Base-by-base conservation (phyloP, 2,329 filamentous ascomycete species). In the Juglanconis sp. region DNA sequence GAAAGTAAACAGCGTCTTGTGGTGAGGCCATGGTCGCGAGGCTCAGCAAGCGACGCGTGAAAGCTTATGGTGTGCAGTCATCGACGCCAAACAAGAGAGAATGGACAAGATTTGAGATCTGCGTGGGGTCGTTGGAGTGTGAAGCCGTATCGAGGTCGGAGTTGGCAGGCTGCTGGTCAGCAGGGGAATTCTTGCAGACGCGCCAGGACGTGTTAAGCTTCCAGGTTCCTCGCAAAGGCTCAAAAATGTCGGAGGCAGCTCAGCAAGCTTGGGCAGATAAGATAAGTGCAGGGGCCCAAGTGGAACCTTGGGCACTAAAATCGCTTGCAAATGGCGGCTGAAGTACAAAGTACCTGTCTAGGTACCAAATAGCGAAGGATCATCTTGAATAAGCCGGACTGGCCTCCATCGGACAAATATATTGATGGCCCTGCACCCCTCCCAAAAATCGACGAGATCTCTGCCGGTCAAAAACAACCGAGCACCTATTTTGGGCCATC, bases 1-100 rank as follows among this genome's bases (percentile, higher is more conserved):
- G 91, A 70, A 96, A 90, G 78, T 93, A 95, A 73, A 84, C 81
- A 71, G 80, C 79, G 77, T 89, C 87, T 70, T 85, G 82, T 71
- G 85, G 78, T 76, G 87, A 82, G 79, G 87, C 88, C 89, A 92
- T 92, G 79, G 76, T 80, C 79, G 74, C 77, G 74, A 77, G 75
- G 75, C 77, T 82, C 77, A 80, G 77, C 76, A 75, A 65, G 68
- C 64, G 54, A 60, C 62, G 61, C 61, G 55, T 50, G 59, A 47
- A 38, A 47, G 31, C 47, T 38, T 47, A 34, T 51, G 55, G 50
- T 30, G 34, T 34, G 58, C 60, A 55, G 56, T 60, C 64, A 65
- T 65, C 57, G 58, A 62, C 57, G 42, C 51, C 44, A 56, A 38
- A 24, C 24, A 24, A 56, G 31, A 34, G 11, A 53, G 56, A 42